phyloP scores from a whole-genome alignment of 768 basidiomycete species.

The Pleurotus sapidus region DNA sequence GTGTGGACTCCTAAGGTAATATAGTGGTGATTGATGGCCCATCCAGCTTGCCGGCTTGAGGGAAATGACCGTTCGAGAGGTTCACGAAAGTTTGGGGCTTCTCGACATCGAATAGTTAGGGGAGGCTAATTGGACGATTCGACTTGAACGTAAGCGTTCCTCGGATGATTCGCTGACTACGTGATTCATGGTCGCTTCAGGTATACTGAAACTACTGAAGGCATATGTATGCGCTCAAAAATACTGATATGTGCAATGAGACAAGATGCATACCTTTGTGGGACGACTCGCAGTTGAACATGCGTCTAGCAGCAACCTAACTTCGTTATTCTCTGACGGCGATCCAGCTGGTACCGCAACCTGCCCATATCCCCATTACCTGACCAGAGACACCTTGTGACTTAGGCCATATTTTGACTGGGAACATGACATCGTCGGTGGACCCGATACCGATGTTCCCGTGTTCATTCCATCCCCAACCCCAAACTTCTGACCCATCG shows the following conservation, averaged over 20 bases:
- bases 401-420: constrained; percentile 54
- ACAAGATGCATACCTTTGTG: no score
- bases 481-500: constrained; percentile 51
- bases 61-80: constrained; percentile 67
- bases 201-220: no score
- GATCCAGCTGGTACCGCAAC: constrained; percentile 49
- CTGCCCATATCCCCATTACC: constrained; percentile 35
- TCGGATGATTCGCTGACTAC: no score
- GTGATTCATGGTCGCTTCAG: no score
- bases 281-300: no score
- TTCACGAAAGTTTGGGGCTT: constrained; percentile 71
- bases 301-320: neutral
- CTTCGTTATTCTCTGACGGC: constrained; percentile 4
- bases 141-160: neutral
- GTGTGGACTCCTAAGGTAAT: constrained; percentile 1
- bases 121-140: constrained; percentile 44
- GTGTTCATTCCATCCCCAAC: constrained; percentile 99
- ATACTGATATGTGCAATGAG: no score
- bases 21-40: no score
- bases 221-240: no score
- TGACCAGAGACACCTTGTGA: constrained; percentile 1
- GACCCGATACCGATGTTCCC: constrained; percentile 81
- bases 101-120: constrained; percentile 13
- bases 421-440: constrained; percentile 48
- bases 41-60: constrained; percentile 68